Evolutionary conservation across 2,329 filamentous ascomycete genomes (phyloP), one percentile per base, ranked within the genome.

Genomic region (Helminthosporium solani): DNA sequence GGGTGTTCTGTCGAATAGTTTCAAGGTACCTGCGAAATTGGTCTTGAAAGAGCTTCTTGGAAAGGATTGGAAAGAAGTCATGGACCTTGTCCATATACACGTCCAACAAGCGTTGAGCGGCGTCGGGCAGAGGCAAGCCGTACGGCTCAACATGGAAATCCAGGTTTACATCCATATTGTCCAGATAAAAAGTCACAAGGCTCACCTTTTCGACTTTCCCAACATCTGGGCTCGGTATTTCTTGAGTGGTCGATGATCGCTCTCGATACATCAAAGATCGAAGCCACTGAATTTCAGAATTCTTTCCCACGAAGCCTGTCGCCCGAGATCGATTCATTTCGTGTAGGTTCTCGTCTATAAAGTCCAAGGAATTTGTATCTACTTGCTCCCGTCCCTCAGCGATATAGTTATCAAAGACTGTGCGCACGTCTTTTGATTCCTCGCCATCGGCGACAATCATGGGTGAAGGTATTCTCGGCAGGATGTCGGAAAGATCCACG

Each of bases 1-100:
- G 45, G 11, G 52, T 59, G 9, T 55, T 57, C 16, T 41, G 49
- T 8, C 56, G 51, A n/a, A 57, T n/a, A 2, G 53, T 53, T 16
- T 45, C 35, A 31, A 63, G 68, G 49, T 65, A 71, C n/a, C 53
- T 59, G 9, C 56, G 53, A 42, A 70, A 70, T 43, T 72, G 63
- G 14, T 57, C 48, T 19, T 60, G 54, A 36, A 74, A 72, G 1
- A 55, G 53, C 23, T 46, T 58, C 19, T 63, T 58, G 0, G 59
- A 51, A 36, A 75, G 52, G 2, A 74, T 67, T 0, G 71, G 71
- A 31, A 74, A 71, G 0, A 63, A 55, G 20, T 65, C 59, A 39
- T 74, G 70, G 3, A 73, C 64, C 15, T 66, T 70, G 21, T 58
- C 52, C 50, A 74, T 62, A 48, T 73, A 75, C 15, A 56, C 58